These are phyloP conservation scores for Sungouiozyma ichnusensis DNA, from an alignment of 805 yeast genomes.

Conservation along the genomic window DNA sequence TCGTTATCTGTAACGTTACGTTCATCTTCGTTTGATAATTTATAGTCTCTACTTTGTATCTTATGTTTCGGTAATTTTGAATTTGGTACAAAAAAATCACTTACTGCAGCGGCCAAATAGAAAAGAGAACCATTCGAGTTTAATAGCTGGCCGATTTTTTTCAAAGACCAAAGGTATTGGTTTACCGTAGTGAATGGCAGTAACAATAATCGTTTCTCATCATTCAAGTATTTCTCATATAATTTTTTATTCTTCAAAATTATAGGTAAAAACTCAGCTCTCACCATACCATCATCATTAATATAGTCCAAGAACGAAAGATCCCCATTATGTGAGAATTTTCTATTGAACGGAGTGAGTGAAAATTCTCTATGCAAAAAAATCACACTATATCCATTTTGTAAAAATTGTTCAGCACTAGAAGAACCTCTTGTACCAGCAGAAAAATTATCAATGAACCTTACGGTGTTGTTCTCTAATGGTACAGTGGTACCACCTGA, in stretches of 20 bases:
- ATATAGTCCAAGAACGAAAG: conserved; percentile 80
- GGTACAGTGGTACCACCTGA: conserved; percentile 99
- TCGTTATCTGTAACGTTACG: conserved; percentile 26
- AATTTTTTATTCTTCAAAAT: conserved; percentile 49
- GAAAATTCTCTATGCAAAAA: conserved; percentile 90
- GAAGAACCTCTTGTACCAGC: conserved; percentile 98
- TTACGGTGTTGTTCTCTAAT: conserved; percentile 87
- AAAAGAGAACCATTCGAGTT: conserved; percentile 57
- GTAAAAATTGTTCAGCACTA: conserved; percentile 83
- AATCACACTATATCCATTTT: conserved; percentile 81
- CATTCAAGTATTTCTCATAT: conserved; percentile 21
- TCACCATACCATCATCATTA: conserved; percentile 49
- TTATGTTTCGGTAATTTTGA: conserved; percentile 86
- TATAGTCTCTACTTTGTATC: conserved; percentile 70
- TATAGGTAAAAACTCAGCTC: conserved; percentile 45
- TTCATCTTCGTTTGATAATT: conserved; percentile 33
- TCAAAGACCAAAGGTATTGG: conserved; percentile 81
- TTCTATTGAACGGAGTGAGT: conserved; percentile 84
- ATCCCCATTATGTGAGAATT: conserved; percentile 65
- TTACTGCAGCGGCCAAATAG: conserved; percentile 94
- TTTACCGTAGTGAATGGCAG: conserved; percentile 92
- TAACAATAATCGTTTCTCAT: conserved; percentile 33
- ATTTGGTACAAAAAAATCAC: conserved; percentile 87
- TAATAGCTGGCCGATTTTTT: conserved; percentile 50
- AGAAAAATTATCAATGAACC: conserved; percentile 92